These are phyloP conservation scores for Mycosarcoma mackinlayi DNA, from an alignment of 1,284 basidiomycete species.

Conservation along the genomic window DNA sequence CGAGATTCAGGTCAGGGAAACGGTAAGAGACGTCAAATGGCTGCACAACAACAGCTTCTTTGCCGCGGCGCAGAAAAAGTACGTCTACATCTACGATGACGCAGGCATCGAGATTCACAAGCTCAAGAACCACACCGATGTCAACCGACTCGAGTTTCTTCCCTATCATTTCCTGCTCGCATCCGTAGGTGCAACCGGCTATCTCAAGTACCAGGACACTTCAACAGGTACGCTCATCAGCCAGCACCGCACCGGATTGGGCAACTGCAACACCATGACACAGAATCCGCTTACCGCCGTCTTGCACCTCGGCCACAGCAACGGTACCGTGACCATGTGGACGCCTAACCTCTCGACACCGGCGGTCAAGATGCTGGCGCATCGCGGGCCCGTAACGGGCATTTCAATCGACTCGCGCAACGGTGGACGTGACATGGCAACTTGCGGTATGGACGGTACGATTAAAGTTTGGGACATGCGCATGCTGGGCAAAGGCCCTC, in stretches of 20 bases:
- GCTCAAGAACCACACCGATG: slow-evolving; percentile 81
- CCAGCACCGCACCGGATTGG: slow-evolving; percentile 78
- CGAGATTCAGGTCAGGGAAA: slow-evolving; percentile 89
- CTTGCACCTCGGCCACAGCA: slow-evolving; percentile 85
- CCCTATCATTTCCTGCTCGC: slow-evolving; percentile 96
- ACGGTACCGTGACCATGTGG: slow-evolving; percentile 89
- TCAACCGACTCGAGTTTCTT: slow-evolving; percentile 88
- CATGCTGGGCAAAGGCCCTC: slow-evolving; percentile 85
- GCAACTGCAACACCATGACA: slow-evolving; percentile 84
- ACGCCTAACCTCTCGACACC: slow-evolving; percentile 92
- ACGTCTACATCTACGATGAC: slow-evolving; percentile 95
- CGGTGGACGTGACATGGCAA: slow-evolving; percentile 89
- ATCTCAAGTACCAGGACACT: slow-evolving; percentile 95
- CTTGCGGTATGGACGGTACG: slow-evolving; percentile 84
- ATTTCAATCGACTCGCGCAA: slow-evolving; percentile 80
- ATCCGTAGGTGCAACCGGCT: slow-evolving; percentile 85
- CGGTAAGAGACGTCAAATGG: slow-evolving; percentile 90
- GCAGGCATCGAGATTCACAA: slow-evolving; percentile 87
- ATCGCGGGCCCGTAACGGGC: slow-evolving; percentile 85
- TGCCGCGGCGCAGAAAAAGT: slow-evolving; percentile 96
- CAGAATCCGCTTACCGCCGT: slow-evolving; percentile 92
- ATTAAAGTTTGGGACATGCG: slow-evolving; percentile 96
- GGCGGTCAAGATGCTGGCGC: slow-evolving; percentile 89
- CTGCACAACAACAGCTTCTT: slow-evolving; percentile 91
- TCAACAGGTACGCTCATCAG: slow-evolving; percentile 89